Evolutionary conservation across 768 basidiomycete genomes (phyloP).

Genomic region (Boletus sp.): DNA sequence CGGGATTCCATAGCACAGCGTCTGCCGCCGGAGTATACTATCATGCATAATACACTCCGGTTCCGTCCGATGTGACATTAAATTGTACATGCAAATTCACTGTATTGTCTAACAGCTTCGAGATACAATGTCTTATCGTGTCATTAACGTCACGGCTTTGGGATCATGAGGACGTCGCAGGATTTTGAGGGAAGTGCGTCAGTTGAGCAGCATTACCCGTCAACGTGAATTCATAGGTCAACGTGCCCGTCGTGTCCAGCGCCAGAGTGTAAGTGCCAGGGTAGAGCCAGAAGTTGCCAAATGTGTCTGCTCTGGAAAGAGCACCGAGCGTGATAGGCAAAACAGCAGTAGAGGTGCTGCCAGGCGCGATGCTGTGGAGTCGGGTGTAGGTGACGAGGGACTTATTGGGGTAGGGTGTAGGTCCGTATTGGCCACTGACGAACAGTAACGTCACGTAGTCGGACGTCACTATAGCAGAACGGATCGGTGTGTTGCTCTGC

Average conservation of each 20-base stretch:
- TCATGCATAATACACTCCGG: too few relatives aligned
- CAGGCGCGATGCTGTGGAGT: slow-evolving; percentile 32
- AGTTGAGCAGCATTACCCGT: slow-evolving; percentile 42
- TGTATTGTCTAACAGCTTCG: too few relatives aligned
- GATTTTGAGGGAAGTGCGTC: slow-evolving; percentile 39
- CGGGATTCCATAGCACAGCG: too few relatives aligned
- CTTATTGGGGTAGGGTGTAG: slow-evolving; percentile 52
- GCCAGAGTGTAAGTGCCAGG: slow-evolving; percentile 42
- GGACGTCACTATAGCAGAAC: slow-evolving; percentile 34
- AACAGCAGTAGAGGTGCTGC: slow-evolving; percentile 30
- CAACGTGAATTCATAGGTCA: slow-evolving; percentile 43
- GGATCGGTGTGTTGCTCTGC: not conserved
- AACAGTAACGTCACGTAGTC: slow-evolving; percentile 59
- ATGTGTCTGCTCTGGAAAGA: slow-evolving; percentile 46
- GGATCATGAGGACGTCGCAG: not conserved
- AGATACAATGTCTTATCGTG: too few relatives aligned
- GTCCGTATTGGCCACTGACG: slow-evolving; percentile 46
- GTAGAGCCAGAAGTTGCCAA: slow-evolving; percentile 46
- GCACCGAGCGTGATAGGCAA: slow-evolving; percentile 47
- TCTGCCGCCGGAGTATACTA: too few relatives aligned
- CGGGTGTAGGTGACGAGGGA: slow-evolving; percentile 50
- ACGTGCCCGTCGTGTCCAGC: slow-evolving; percentile 41
- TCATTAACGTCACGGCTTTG: too few relatives aligned
- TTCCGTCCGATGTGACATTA: too few relatives aligned
- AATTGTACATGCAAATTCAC: too few relatives aligned